Percentiles rank a stretch among this genome's conserved stretches.
Evolutionary conservation across 177 flowering plant genomes (phyloP).

Genomic region (Vitis hybrid): DNA sequence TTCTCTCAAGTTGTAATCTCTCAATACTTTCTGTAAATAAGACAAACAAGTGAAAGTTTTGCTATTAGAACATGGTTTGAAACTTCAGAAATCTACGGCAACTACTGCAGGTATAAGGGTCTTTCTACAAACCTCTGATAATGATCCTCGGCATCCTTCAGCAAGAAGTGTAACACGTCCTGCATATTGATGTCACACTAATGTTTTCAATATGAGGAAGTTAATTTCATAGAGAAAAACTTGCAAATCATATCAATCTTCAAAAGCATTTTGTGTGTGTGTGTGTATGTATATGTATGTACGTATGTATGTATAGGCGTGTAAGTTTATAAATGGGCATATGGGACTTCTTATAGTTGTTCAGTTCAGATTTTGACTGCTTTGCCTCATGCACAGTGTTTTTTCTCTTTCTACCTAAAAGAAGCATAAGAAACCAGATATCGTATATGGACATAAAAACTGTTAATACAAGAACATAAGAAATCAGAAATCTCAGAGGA

Average conservation of each 20-base stretch:
- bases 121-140: slow-evolving; percentile 74
- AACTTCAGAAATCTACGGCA: not conserved
- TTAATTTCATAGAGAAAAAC: slow-evolving; percentile 2
- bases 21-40: slow-evolving; percentile 58
- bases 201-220: slow-evolving; percentile 3
- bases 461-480: no score
- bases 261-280: not conserved
- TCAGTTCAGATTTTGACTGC: no score
- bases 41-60: slow-evolving; percentile 10
- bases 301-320: not conserved
- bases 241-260: not conserved
- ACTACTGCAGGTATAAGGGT: slow-evolving; percentile 1
- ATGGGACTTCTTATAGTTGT: not conserved
- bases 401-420: no score
- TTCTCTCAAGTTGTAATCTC: slow-evolving; percentile 63
- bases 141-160: slow-evolving; percentile 98
- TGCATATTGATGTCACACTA: slow-evolving; percentile 30
- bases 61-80: not conserved
- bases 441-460: no score
- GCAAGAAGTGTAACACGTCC: slow-evolving; percentile 80
- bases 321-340: not conserved
- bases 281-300: not conserved
- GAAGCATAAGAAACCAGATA: not conserved
- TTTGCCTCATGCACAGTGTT: no score
- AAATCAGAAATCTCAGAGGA: no score